Evolutionary conservation across 805 yeast species (phyloP), one percentile per base, ranked within the genome.

Genomic region (Limtongia smithiae): DNA sequence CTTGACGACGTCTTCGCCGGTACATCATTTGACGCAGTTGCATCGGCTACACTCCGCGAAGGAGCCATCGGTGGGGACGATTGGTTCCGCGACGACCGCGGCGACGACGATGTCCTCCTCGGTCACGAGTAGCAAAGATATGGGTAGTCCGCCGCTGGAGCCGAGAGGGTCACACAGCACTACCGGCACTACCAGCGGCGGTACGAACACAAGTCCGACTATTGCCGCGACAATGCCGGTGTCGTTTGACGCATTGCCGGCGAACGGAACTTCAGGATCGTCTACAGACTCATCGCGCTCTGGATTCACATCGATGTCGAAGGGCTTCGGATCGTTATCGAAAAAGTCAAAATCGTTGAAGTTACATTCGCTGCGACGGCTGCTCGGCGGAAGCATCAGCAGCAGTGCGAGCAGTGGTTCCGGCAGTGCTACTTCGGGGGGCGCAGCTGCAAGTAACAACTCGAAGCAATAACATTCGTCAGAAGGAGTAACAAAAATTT

Each of bases 301-400:
- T 18, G 40, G 30, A 5, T 4, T 40, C 12, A 35, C 48, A 11
- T 22, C 49, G 11, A 48, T 50, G n/a, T 37, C 48, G 3, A 14
- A 47, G 17, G 38, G 48, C 18, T 15, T 50, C 15, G 51, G 46
- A 2, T 25, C 55, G 37, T n/a, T 50, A n/a, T 43, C 46, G 33
- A 42, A 43, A 35, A 46, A 46, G 28, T 41, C 48, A 5, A 46
- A 46, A 33, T 39, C 46, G 15, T 31, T 50, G 20, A 33, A 27
- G n/a, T 28, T 50, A 9, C 55, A 37, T 17, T 20, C 45, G 2
- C 46, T 39, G 48, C 44, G 48, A 3, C 46, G 41, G 24, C 31
- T 50, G 15, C 28, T 50, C 31, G 54, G 54, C 15, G 47, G 47
- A 14, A 35, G 42, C 12, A 8, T 6, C 12, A 8, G 37, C 21